phyloP scores from a whole-genome alignment of 2,329 filamentous ascomycete species.

The Neoarthrinium moseri region DNA sequence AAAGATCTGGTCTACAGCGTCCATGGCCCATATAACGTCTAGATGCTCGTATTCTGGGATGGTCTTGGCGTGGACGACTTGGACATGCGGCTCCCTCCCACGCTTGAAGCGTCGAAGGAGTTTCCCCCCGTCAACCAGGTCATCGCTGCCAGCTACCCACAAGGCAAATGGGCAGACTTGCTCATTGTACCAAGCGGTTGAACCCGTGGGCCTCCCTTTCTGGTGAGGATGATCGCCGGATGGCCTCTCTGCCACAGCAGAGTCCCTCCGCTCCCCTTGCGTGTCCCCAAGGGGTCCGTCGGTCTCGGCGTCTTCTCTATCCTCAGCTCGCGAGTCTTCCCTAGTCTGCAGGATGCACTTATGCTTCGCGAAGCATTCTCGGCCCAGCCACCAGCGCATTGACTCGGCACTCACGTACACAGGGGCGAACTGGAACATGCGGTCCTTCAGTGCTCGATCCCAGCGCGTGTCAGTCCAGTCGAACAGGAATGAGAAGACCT shows the following conservation, averaged over 20 bases:
- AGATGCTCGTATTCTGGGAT: conserved; percentile 90
- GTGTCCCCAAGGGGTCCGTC: conserved; percentile 30
- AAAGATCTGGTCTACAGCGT: conserved; percentile 80
- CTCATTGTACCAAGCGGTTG: conserved; percentile 78
- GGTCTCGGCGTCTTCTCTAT: conserved; percentile 54
- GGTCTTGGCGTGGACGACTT: conserved; percentile 77
- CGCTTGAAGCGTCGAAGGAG: conserved; percentile 72
- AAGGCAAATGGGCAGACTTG: conserved; percentile 80
- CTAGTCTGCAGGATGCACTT: conserved; percentile 83
- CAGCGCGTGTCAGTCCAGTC: conserved; percentile 82
- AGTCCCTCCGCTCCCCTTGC: conserved; percentile 11
- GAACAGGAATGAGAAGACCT: conserved; percentile 87
- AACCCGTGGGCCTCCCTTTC: conserved; percentile 40
- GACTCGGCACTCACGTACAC: conserved; percentile 87
- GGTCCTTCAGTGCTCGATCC: conserved; percentile 75
- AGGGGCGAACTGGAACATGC: conserved; percentile 90
- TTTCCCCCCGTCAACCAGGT: conserved; percentile 77
- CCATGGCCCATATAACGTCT: conserved; percentile 94
- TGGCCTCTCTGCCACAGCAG: conserved; percentile 7
- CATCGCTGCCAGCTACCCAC: conserved; percentile 82
- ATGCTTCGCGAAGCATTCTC: conserved; percentile 76
- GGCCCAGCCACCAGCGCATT: conserved; percentile 94
- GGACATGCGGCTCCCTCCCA: conserved; percentile 77
- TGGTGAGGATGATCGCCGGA: conserved; percentile 27
- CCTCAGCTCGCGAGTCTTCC: conserved; percentile 64